Evolutionary conservation across 805 yeast species (phyloP), one percentile per base, ranked within the genome.

Genomic region (Candida alai): DNA sequence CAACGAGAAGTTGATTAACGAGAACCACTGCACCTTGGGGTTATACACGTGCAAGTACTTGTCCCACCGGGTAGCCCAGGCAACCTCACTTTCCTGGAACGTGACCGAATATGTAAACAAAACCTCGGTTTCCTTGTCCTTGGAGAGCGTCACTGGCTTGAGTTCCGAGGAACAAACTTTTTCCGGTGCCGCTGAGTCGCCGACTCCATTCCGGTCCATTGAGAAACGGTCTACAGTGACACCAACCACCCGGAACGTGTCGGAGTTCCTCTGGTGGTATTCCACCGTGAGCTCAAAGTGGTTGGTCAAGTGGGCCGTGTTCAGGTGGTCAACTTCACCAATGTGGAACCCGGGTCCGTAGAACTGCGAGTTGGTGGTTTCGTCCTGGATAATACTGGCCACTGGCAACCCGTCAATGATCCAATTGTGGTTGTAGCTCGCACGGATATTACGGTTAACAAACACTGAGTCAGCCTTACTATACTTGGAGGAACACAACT

Each of bases 61-160:
- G 60, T 93, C 98, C 98, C 98, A 93, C 65, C 98, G 80, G 2
- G 97, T 90, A 21, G 97, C 97, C 97, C 97, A 93, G 4, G 79
- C 76, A 2, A 93, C 84, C 5, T 67, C 69, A 6, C 90, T 81
- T 35, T 73, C 74, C 14, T 62, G 56, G 70, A 90, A 93, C 22
- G 56, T 63, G 13, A 90, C 93, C 2, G 93, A 80, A 60, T 93
- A 93, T n/a, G 95, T 76, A 64, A 78, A 93, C 13, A 69, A 54
- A n/a, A 90, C 95, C 1, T 57, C 54, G 5, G 80, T 72, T 22
- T 72, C 78, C 10, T 53, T 54, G 14, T 70, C 72, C 31, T 71
- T 72, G 32, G 61, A 63, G 46, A 86, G 67, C 3, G 48, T 46
- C 20, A 84, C 68, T 5, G 76, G 74, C 1, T 54, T 47, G 36